phyloP scores from a whole-genome alignment of 192 early-diverging fungal species.

The Coemansia sp. region DNA sequence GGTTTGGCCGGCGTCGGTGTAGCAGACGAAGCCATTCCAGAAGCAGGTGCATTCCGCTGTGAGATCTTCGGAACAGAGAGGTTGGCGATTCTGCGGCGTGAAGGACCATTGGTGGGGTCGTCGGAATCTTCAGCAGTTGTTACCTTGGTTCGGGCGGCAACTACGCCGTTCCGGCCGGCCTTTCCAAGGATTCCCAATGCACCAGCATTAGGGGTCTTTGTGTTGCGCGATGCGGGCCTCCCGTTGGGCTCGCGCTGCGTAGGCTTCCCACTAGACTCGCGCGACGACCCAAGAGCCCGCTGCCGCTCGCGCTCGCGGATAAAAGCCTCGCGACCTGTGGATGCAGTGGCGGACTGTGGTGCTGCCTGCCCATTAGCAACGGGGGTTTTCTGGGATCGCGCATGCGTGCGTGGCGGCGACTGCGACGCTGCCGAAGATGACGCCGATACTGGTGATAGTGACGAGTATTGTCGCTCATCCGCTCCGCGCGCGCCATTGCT shows the following conservation, averaged over 20 bases:
- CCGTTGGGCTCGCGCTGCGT: constrained; percentile 2
- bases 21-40: too few relatives aligned
- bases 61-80: too few relatives aligned
- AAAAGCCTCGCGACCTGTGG: constrained; percentile 30
- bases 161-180: too few relatives aligned
- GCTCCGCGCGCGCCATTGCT: not conserved
- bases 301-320: constrained; percentile 46
- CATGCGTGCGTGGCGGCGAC: not conserved
- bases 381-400: too few relatives aligned
- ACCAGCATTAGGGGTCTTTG: too few relatives aligned
- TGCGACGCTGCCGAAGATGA: constrained; percentile 5
- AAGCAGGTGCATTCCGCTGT: too few relatives aligned
- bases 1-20: not conserved
- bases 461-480: not conserved
- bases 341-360: constrained; percentile 2
- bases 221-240: not conserved
- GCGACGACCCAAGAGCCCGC: constrained; percentile 17
- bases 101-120: not conserved
- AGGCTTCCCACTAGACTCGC: constrained; percentile 2
- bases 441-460: constrained; percentile 4
- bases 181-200: too few relatives aligned
- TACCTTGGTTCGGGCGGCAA: not conserved
- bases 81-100: too few relatives aligned
- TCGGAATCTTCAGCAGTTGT: not conserved
- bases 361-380: not conserved